Conservation (phyloP, 2,329 filamentous ascomycete species). For the Cladophialophora psammophila region DNA sequence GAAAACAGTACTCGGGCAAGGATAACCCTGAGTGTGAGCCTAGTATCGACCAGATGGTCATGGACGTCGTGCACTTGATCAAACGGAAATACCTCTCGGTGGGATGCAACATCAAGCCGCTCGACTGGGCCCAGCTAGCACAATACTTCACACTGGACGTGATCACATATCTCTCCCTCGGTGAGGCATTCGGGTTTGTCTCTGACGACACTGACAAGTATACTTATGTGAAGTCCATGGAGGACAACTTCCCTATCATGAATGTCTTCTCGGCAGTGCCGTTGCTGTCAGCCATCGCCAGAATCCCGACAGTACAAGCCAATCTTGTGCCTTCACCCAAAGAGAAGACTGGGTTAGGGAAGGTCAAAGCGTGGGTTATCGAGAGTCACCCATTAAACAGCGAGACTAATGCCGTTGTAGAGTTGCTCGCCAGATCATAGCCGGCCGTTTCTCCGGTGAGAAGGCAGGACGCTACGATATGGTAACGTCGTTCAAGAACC, state of each 20-base stretch:
- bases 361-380: constrained; percentile 28
- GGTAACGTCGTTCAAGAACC: constrained; percentile 26
- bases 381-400: neutral
- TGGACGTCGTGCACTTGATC: constrained; percentile 59
- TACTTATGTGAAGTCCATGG: constrained; percentile 48
- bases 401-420: constrained; percentile 13
- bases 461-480: constrained; percentile 26
- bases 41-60: constrained; percentile 58
- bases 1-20: constrained; percentile 58
- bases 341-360: constrained; percentile 31
- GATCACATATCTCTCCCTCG: constrained; percentile 62
- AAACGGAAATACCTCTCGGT: constrained; percentile 51
- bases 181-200: constrained; percentile 57
- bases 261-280: constrained; percentile 50
- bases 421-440: constrained; percentile 25
- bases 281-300: constrained; percentile 46
- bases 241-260: constrained; percentile 51
- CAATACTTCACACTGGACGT: constrained; percentile 65
- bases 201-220: constrained; percentile 54
- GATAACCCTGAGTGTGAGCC: constrained; percentile 61
- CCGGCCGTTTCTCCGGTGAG: constrained; percentile 20
- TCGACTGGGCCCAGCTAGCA: constrained; percentile 59
- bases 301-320: constrained; percentile 24
- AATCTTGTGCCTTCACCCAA: constrained; percentile 27
- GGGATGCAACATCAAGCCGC: constrained; percentile 40